Conservation (phyloP, 2,329 filamentous ascomycete species). For the Daldinia eschscholtzii region DNA sequence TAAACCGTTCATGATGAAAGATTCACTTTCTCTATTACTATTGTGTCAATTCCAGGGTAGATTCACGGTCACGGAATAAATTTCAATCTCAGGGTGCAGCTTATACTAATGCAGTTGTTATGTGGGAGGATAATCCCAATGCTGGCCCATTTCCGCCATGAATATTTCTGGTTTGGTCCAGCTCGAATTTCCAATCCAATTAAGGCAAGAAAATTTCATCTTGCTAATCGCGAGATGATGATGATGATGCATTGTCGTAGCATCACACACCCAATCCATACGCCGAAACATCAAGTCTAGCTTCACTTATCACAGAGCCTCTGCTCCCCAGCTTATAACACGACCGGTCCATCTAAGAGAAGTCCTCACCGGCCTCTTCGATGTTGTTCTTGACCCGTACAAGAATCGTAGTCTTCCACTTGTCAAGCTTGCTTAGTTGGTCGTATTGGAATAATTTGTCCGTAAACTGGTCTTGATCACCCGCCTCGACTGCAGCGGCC, state of each 20-base stretch:
- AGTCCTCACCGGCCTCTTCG: slow-evolving; percentile 62
- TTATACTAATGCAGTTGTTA: slow-evolving; percentile 11
- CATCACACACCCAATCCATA: slow-evolving; percentile 11
- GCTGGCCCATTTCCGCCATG: slow-evolving; percentile 21
- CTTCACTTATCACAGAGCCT: slow-evolving; percentile 14
- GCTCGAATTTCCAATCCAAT: slow-evolving; percentile 28
- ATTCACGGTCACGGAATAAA: slow-evolving; percentile 6
- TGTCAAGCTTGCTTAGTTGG: slow-evolving; percentile 92
- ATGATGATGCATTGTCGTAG: slow-evolving; percentile 4
- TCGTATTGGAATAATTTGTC: slow-evolving; percentile 92
- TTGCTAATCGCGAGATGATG: slow-evolving; percentile 20
- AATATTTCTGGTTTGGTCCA: slow-evolving; percentile 15
- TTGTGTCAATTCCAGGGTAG: too few relatives aligned
- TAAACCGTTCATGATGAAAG: not conserved
- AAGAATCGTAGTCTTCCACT: slow-evolving; percentile 94
- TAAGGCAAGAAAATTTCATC: slow-evolving; percentile 16
- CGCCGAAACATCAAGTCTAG: slow-evolving; percentile 22
- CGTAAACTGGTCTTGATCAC: slow-evolving; percentile 84
- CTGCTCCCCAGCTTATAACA: slow-evolving; percentile 26
- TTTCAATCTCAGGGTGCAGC: slow-evolving; percentile 16
- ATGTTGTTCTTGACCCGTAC: slow-evolving; percentile 87
- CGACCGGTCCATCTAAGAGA: slow-evolving; percentile 44
- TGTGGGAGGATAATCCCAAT: slow-evolving; percentile 20
- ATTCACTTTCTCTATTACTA: not conserved
- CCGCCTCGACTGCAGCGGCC: slow-evolving; percentile 77